These are phyloP conservation scores for Crassisporium funariophilum DNA, from an alignment of 768 basidiomycete genomes.

Conservation along the genomic window DNA sequence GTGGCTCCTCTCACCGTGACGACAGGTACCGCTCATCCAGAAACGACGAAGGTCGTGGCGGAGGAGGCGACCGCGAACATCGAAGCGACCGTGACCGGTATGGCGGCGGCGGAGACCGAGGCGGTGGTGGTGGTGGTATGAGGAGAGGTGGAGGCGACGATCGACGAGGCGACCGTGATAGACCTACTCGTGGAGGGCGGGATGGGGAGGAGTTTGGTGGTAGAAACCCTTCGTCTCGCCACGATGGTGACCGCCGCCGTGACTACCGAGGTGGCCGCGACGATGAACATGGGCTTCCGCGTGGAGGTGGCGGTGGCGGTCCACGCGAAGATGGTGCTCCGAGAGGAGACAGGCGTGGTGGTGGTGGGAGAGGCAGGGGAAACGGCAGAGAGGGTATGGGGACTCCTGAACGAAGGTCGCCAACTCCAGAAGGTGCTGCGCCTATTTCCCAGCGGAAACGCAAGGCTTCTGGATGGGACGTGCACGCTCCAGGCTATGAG, in stretches of 20 bases:
- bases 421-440: constrained; percentile 84
- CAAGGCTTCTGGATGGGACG: constrained; percentile 94
- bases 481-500: constrained; percentile 94
- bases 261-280: constrained; percentile 34
- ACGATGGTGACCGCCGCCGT: constrained; percentile 54
- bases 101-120: constrained; percentile 35
- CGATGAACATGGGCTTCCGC: constrained; percentile 28
- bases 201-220: constrained; percentile 28
- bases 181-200: constrained; percentile 45
- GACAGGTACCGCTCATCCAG: constrained; percentile 70
- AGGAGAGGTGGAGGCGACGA: background rate
- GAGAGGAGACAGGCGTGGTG: constrained; percentile 24
- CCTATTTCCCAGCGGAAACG: constrained; percentile 85
- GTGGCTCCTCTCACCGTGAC: constrained; percentile 56
- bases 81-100: constrained; percentile 45
- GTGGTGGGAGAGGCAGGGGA: constrained; percentile 42
- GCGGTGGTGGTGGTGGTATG: constrained; percentile 7
- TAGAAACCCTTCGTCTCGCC: constrained; percentile 42
- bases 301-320: constrained; percentile 40
- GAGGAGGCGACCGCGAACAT: constrained; percentile 47
- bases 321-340: constrained; percentile 20
- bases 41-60: constrained; percentile 55
- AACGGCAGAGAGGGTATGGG: constrained; percentile 59
- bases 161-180: constrained; percentile 22
- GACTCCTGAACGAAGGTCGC: constrained; percentile 80